Conservation (phyloP, 2,329 filamentous ascomycete species). For the Botrytis pseudocinerea region DNA sequence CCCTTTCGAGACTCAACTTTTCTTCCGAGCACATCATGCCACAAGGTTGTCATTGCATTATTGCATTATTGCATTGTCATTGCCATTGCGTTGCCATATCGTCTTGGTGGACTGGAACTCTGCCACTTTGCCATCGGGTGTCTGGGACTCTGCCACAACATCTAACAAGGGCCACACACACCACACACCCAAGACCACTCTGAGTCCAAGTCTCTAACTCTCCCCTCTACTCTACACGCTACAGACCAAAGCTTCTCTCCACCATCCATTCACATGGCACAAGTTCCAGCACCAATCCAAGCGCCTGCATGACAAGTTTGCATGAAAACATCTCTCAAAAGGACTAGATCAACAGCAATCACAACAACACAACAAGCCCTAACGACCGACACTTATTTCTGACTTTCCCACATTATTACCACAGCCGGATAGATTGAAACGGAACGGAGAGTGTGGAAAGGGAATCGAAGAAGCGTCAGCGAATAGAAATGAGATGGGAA, state of each 20-base stretch:
- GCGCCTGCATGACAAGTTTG: constrained; percentile 2
- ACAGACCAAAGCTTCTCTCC: background rate
- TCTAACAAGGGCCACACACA: too few species aligned
- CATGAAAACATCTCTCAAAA: background rate
- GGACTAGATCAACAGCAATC: background rate
- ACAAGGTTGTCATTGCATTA: background rate
- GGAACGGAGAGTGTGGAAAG: background rate
- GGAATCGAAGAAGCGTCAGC: background rate
- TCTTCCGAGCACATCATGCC: background rate
- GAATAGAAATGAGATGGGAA: background rate
- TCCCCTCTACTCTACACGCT: too few species aligned
- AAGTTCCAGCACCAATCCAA: too few species aligned
- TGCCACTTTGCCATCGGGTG: too few species aligned
- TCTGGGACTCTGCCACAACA: background rate
- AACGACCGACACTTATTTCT: background rate
- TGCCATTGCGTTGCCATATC: too few species aligned
- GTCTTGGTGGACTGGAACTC: background rate
- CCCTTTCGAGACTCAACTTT: background rate
- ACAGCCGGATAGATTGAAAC: background rate
- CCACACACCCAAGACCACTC: too few species aligned
- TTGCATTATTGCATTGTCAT: too few species aligned
- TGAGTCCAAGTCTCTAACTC: too few species aligned
- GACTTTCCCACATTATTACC: background rate
- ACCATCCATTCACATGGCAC: constrained; percentile 11
- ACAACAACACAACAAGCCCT: background rate